phyloP scores from a whole-genome alignment of 2,329 filamentous ascomycete genomes.

The Fusarium veterinarium region DNA sequence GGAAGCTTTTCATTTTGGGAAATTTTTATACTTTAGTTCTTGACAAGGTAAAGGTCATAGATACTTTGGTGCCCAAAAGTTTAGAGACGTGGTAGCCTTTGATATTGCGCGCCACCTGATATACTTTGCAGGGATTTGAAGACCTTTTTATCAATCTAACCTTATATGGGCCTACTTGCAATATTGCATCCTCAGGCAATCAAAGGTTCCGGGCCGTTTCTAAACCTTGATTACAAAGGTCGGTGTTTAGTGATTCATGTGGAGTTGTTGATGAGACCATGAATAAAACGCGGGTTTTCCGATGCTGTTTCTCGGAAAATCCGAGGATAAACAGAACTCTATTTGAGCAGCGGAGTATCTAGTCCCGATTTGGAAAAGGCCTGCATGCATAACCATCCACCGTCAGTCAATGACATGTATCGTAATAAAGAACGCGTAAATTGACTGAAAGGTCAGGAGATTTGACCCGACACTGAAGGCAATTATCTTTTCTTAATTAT shows the following conservation, averaged over 20 bases:
- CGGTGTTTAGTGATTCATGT: neutral
- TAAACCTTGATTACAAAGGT: fast-evolving
- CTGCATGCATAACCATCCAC: fast-evolving
- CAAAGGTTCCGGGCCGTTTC: fast-evolving
- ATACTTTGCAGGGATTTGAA: neutral
- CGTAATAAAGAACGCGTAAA: fast-evolving
- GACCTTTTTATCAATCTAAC: no score
- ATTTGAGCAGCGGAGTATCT: no score
- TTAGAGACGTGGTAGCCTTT: neutral
- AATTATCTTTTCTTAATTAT: no score
- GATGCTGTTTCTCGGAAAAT: neutral
- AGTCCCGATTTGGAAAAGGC: neutral
- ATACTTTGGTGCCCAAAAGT: no score
- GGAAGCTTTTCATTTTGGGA: fast-evolving
- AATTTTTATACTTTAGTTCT: fast-evolving
- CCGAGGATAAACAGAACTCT: neutral
- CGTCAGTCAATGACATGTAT: neutral
- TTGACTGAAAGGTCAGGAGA: fast-evolving
- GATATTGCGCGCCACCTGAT: fast-evolving
- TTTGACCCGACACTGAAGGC: fast-evolving
- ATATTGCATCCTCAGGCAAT: fast-evolving
- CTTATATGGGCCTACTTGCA: fast-evolving
- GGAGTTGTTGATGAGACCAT: neutral
- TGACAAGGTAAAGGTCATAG: fast-evolving
- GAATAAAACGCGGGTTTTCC: neutral